These are phyloP conservation scores for Athelia psychrophila DNA, from an alignment of 1,284 basidiomycete species.

Conservation along the genomic window DNA sequence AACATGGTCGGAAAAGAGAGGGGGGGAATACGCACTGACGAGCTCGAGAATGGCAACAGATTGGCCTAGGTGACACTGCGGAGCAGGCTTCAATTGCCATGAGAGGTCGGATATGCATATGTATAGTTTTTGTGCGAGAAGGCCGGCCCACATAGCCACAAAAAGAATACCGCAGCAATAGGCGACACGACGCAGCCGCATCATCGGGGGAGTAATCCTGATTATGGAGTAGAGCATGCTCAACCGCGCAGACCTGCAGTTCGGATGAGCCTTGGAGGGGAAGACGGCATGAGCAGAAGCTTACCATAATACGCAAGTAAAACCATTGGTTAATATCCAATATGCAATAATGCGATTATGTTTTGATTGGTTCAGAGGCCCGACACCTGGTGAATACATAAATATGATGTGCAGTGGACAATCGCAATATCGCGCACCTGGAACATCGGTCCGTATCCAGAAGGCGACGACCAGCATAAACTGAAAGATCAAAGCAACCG, in stretches of 20 bases:
- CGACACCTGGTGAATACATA: slow-evolving; percentile 1
- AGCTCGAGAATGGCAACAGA: slow-evolving; percentile 22
- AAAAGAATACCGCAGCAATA: slow-evolving; percentile 16
- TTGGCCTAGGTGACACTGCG: slow-evolving; percentile 24
- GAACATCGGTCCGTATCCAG: slow-evolving; percentile 23
- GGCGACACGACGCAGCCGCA: slow-evolving; percentile 16
- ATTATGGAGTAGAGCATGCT: slow-evolving; percentile 27
- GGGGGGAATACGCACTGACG: slow-evolving; percentile 16
- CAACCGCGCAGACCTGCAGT: slow-evolving; percentile 23
- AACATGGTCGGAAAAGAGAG: background rate
- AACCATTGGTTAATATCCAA: slow-evolving; percentile 21
- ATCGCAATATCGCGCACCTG: slow-evolving; percentile 7
- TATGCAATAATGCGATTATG: slow-evolving; percentile 23
- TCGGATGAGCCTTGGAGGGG: too few relatives aligned
- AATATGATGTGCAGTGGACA: background rate
- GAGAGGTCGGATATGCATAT: slow-evolving; percentile 18
- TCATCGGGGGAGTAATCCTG: slow-evolving; percentile 22
- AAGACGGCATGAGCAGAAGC: background rate
- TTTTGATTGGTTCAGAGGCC: slow-evolving; percentile 9
- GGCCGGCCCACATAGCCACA: slow-evolving; percentile 20
- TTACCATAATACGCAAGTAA: slow-evolving; percentile 27
- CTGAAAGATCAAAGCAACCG: slow-evolving; percentile 16
- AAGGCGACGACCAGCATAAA: slow-evolving; percentile 19
- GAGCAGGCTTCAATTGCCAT: slow-evolving; percentile 18
- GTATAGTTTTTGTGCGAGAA: slow-evolving; percentile 20